Base-by-base conservation (phyloP, 495 filamentous ascomycete genomes). In the Penicillium pulvis region DNA sequence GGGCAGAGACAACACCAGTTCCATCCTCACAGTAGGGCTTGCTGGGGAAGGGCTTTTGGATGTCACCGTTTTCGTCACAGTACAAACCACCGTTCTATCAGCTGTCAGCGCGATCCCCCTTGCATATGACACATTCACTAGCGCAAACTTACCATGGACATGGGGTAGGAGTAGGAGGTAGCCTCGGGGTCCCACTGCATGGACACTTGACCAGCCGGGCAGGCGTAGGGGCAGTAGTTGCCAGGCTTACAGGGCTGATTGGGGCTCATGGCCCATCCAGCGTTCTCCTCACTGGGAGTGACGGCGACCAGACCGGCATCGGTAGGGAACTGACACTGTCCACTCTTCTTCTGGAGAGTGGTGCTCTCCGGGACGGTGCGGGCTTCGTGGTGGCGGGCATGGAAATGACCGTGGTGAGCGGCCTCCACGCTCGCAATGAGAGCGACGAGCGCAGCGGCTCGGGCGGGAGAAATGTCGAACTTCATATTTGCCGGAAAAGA, bases 181-280 rank as follows among this genome's bases (percentile, higher is more conserved):
- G 84, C 83, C 24, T 83, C 71, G 7, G 85, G 84, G 70, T 91
- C 84, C 90, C 90, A 94, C 70, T 94, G 90, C 62, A 85, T 84
- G 75, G 87, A 90, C 14, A 93, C 81, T 70, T 91, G 81, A 30
- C 90, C 90, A 0, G 89, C 69, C 42, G 85, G 87, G 59, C 90
- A 94, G 42, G 90, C 90, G 58, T 90, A 87, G 4, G 90, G 90
- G 66, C 90, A 94, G 71, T 85, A 92, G 56, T 75, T 84, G 16
- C 85, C 88, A 6, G 87, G 81, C 46, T 75, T 73, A 67, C 90
- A 94, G 24, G 82, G 68, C 67, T 91, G 82, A 73, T 94, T 83
- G 8, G 89, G 88, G 65, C 87, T 89, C 84, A 94, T 87, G 35
- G 90, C 90, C 86, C 90, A 94, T 58, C 90, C 90, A 35, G 79